A percentile compares a stretch with the other conserved stretches of the same genome.
phyloP scores from a whole-genome alignment of 2,329 filamentous ascomycete genomes.

The Aureobasidium namibiae region DNA sequence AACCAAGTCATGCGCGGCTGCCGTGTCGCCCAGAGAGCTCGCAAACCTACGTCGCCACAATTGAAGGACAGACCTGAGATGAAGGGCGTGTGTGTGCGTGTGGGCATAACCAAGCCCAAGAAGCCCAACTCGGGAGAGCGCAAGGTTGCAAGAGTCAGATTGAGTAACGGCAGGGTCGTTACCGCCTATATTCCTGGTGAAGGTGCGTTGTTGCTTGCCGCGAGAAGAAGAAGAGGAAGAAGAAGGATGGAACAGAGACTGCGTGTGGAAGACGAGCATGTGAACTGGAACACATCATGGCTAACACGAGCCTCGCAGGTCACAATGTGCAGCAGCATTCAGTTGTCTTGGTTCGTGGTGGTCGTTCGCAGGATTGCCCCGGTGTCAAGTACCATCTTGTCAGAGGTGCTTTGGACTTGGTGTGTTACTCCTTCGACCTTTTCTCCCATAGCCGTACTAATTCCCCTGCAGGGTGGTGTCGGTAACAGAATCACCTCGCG shows the following conservation, averaged over 20 bases:
- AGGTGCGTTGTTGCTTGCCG: slow-evolving; percentile 40
- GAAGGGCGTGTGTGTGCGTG: slow-evolving; percentile 93
- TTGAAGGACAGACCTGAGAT: slow-evolving; percentile 68
- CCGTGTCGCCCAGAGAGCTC: slow-evolving; percentile 68
- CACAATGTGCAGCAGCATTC: slow-evolving; percentile 99
- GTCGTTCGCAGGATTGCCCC: slow-evolving; percentile 91
- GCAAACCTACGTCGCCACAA: slow-evolving; percentile 82
- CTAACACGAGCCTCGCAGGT: slow-evolving; percentile 36
- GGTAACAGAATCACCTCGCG: slow-evolving; percentile 72
- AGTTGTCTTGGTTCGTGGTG: slow-evolving; percentile 90
- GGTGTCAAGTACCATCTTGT: slow-evolving; percentile 96
- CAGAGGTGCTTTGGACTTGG: slow-evolving; percentile 84
- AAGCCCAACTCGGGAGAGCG: slow-evolving; percentile 97
- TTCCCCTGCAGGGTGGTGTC: slow-evolving; percentile 66
- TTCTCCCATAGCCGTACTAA: background rate
- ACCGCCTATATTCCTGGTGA: slow-evolving; percentile 95
- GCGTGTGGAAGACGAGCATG: background rate
- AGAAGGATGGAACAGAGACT: background rate
- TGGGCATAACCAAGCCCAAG: slow-evolving; percentile 90
- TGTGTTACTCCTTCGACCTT: slow-evolving; percentile 40
- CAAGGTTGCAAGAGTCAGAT: slow-evolving; percentile 84
- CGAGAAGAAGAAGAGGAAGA: background rate
- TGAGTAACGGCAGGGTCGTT: slow-evolving; percentile 79
- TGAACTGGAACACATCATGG: slow-evolving; percentile 9
- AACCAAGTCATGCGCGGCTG: slow-evolving; percentile 56